Conservation (phyloP, 768 basidiomycete genomes). For the Rhodotorula taiwanensis region DNA sequence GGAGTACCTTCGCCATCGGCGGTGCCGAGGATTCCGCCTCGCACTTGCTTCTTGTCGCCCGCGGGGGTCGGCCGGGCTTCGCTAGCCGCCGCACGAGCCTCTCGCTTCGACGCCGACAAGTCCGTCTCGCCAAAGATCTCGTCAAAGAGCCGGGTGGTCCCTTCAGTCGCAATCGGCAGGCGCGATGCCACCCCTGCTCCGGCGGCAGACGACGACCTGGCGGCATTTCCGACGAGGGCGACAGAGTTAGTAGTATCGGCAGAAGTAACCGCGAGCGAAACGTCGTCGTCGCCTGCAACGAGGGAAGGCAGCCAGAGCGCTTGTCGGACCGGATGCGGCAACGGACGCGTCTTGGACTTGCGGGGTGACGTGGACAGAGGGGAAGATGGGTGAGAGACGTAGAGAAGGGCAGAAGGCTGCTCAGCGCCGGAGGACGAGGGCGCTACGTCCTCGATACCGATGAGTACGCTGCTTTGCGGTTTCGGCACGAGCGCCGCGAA, state of each 20-base stretch:
- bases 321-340: slow-evolving; percentile 63
- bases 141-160: slow-evolving; percentile 26
- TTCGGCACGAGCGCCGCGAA: slow-evolving; percentile 26
- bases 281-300: slow-evolving; percentile 52
- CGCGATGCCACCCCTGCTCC: slow-evolving; percentile 9
- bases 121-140: slow-evolving; percentile 38
- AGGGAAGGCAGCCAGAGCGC: slow-evolving; percentile 47
- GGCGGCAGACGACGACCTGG: neutral
- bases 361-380: slow-evolving; percentile 21
- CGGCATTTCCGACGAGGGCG: too few species aligned
- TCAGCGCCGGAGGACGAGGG: slow-evolving; percentile 39
- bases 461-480: slow-evolving; percentile 10
- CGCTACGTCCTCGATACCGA: slow-evolving; percentile 19
- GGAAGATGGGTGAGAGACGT: slow-evolving; percentile 11
- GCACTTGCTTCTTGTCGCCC: neutral
- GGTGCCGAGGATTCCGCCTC: neutral
- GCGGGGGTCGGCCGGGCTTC: neutral
- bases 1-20: slow-evolving; percentile 20
- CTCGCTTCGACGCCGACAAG: neutral
- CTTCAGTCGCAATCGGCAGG: slow-evolving; percentile 8
- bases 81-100: neutral
- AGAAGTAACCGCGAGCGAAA: slow-evolving; percentile 63
- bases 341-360: slow-evolving; percentile 41
- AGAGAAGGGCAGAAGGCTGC: slow-evolving; percentile 5
- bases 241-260: slow-evolving; percentile 5